Percentiles rank a stretch among this genome's conserved stretches.
Evolutionary conservation across 192 early-diverging fungal genomes (phyloP).

Genomic region (Coemansia sp.): DNA sequence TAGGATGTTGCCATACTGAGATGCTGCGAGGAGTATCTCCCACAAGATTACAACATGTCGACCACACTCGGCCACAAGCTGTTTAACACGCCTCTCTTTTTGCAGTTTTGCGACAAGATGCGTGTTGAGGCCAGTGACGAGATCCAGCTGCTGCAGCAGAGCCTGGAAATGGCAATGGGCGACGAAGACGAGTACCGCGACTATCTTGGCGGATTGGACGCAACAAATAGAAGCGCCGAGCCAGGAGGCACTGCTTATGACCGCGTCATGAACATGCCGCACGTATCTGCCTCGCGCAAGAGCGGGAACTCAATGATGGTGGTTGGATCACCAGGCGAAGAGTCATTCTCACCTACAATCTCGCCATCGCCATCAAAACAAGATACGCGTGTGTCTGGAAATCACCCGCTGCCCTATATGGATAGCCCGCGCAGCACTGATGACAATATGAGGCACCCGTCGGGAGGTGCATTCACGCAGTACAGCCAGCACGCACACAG

Average conservation of each 20-base stretch:
- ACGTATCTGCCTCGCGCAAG: no score
- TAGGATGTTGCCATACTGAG: slow-evolving; percentile 45
- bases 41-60: slow-evolving; percentile 9
- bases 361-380: slow-evolving; percentile 41
- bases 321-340: slow-evolving; percentile 17
- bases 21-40: slow-evolving; percentile 32
- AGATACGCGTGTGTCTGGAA: slow-evolving; percentile 1
- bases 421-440: slow-evolving; percentile 17
- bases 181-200: slow-evolving; percentile 5
- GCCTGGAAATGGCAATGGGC: slow-evolving; percentile 20
- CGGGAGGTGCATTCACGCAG: slow-evolving; percentile 3
- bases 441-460: not conserved
- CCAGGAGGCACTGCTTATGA: no score
- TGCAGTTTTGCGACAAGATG: slow-evolving; percentile 32
- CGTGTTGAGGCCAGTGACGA: slow-evolving; percentile 37
- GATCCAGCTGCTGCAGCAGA: slow-evolving; percentile 25
- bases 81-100: slow-evolving; percentile 41
- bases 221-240: no score
- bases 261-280: not conserved
- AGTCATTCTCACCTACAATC: slow-evolving; percentile 38
- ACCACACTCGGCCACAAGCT: slow-evolving; percentile 30
- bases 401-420: slow-evolving; percentile 12
- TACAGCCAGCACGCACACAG: slow-evolving; percentile 28
- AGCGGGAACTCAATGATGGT: slow-evolving; percentile 9
- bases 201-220: no score